These are phyloP conservation scores for Terfezia boudieri DNA, from an alignment of 495 filamentous ascomycete genomes.

Conservation along the genomic window DNA sequence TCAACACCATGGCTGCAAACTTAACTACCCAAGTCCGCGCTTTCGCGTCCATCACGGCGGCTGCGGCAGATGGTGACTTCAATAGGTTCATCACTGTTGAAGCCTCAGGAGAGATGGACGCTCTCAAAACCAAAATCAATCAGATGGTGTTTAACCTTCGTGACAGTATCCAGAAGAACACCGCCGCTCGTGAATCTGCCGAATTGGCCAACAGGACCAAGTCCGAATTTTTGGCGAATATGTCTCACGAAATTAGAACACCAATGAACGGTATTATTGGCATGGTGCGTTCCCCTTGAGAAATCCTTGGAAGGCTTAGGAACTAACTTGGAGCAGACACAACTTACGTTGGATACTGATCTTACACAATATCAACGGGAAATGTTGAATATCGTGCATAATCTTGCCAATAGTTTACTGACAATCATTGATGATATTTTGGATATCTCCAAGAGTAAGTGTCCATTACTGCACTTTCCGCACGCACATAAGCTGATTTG, in stretches of 20 bases:
- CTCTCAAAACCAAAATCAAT: slow-evolving; percentile 97
- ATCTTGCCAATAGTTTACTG: slow-evolving; percentile 84
- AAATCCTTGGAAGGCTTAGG: not conserved
- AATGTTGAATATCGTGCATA: slow-evolving; percentile 98
- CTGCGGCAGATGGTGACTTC: slow-evolving; percentile 91
- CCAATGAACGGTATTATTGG: slow-evolving; percentile 47
- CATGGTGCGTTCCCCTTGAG: slow-evolving; percentile 10
- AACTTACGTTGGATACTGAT: slow-evolving; percentile 88
- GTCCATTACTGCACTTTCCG: not conserved
- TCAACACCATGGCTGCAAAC: slow-evolving; percentile 98
- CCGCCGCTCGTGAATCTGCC: slow-evolving; percentile 84
- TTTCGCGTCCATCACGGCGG: slow-evolving; percentile 94
- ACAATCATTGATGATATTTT: slow-evolving; percentile 99
- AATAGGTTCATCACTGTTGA: slow-evolving; percentile 94
- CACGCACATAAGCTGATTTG: not conserved
- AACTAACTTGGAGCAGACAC: slow-evolving; percentile 75
- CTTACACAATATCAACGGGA: slow-evolving; percentile 87
- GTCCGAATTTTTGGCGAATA: slow-evolving; percentile 96
- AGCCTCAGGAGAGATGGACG: slow-evolving; percentile 97
- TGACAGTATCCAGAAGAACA: slow-evolving; percentile 94
- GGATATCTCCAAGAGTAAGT: slow-evolving; percentile 74
- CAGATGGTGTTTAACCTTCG: slow-evolving; percentile 93
- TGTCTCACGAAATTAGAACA: slow-evolving; percentile 97
- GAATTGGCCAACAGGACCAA: slow-evolving; percentile 97
- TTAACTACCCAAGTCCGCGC: slow-evolving; percentile 93